These are phyloP conservation scores for Plectosphaerella cucumerina DNA, from an alignment of 2,329 filamentous ascomycete species.

Conservation along the genomic window DNA sequence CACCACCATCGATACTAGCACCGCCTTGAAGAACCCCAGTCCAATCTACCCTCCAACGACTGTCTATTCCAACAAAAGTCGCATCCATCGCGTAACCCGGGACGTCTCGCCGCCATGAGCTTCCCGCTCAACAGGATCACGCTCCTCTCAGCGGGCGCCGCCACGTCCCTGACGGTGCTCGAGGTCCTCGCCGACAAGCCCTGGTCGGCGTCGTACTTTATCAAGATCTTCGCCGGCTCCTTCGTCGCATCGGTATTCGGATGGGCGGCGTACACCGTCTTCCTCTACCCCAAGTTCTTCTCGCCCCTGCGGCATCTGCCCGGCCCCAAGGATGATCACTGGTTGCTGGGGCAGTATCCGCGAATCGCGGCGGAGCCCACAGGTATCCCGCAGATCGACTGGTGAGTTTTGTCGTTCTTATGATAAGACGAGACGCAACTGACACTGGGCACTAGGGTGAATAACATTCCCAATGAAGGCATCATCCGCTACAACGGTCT, in stretches of 20 bases:
- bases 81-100: too few relatives aligned
- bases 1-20: too few relatives aligned
- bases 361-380: conserved; percentile 33
- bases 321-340: conserved; percentile 36
- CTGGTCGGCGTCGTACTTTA: conserved; percentile 25
- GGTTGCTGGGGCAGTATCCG: conserved; percentile 43
- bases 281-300: conserved; percentile 45
- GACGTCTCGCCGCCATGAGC: not conserved
- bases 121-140: not conserved
- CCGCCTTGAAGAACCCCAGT: too few relatives aligned
- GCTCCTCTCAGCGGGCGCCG: not conserved
- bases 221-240: conserved; percentile 25
- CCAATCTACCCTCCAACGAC: too few relatives aligned
- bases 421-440: conserved; percentile 7
- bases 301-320: conserved; percentile 47
- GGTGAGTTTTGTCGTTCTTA: conserved; percentile 28
- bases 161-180: not conserved
- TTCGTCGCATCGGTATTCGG: conserved; percentile 30
- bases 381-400: conserved; percentile 41
- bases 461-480: conserved; percentile 61
- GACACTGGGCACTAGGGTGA: conserved; percentile 42
- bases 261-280: conserved; percentile 35
- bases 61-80: too few relatives aligned
- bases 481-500: conserved; percentile 62
- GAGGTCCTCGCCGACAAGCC: not conserved